Evolutionary conservation across 257 asterid species (phyloP), one percentile per base, ranked within the genome.

Genomic region (Thymus mandschuricus): DNA sequence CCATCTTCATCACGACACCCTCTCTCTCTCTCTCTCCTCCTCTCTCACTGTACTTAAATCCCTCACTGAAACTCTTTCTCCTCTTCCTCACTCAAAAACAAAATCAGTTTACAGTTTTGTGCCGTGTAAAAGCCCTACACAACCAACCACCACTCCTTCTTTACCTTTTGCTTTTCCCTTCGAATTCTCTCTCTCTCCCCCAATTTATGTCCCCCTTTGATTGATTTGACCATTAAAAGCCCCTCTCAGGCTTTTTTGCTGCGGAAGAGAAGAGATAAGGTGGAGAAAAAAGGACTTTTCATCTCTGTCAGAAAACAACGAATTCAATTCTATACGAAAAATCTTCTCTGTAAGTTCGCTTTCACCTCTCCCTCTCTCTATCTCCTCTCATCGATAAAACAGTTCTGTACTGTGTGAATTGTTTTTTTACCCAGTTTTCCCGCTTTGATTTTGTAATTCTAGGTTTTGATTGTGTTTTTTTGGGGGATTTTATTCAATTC

Each of bases 111-210:
- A 76, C 80, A 64, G 66, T 66, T 71, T 76, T 51, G 4, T 72
- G 81, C 62, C 56, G 72, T 48, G 71, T 43, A 71, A 71, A 75
- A 58, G 73, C 59, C 68, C 64, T 78, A 57, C 76, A 78, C 61
- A 46, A 8, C 79, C 79, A 78, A 68, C 82, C 69, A 52, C 74
- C 72, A 72, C 68, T 62, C 46, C 21, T 72, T 60, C 68, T 66
- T 68, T 43, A 40, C 50, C 72, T 51, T 60, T 31, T 38, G 58
- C 69, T 73, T 55, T 60, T 66, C 60, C 5, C 78, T 66, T 71
- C 61, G 35, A 64, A 63, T 48, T 3, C 58, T 64, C 66, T 43
- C 30, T 43, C 41, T 41, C 9, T 21, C 58, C 66, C 43, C 46
- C 57, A 38, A 38, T 38, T 38, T 38, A 38, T 38, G 41, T 30